Percentiles rank a stretch among this genome's conserved stretches.
Evolutionary conservation across 768 basidiomycete genomes (phyloP).

Genomic region (Lactifluus piperatus): DNA sequence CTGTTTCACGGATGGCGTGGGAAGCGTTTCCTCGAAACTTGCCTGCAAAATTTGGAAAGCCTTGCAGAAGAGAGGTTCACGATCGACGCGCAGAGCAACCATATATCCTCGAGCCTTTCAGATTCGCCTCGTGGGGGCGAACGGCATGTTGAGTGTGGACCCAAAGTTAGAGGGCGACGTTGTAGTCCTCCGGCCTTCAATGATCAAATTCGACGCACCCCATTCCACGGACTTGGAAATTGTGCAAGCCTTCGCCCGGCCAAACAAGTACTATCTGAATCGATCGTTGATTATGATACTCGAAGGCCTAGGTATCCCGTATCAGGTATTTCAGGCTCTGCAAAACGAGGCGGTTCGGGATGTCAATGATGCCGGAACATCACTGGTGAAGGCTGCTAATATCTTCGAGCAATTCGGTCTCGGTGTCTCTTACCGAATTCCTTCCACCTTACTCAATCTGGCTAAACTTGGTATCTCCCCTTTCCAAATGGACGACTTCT

Average conservation of each 20-base stretch:
- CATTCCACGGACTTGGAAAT: constrained; percentile 47
- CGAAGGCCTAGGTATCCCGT: constrained; percentile 49
- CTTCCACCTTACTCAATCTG: constrained; percentile 43
- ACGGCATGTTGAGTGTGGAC: constrained; percentile 59
- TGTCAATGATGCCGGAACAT: constrained; percentile 35
- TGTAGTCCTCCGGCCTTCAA: constrained; percentile 47
- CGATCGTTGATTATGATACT: constrained; percentile 60
- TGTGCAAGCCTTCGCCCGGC: constrained; percentile 53
- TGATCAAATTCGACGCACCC: constrained; percentile 58
- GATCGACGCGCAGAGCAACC: constrained; percentile 27
- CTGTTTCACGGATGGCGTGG: constrained; percentile 65
- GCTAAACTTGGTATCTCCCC: constrained; percentile 38
- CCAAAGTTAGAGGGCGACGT: constrained; percentile 39
- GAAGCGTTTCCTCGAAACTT: constrained; percentile 48
- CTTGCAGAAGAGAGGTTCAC: constrained; percentile 31
- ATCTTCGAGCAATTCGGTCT: constrained; percentile 51
- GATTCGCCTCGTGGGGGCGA: constrained; percentile 54
- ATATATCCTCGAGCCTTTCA: constrained; percentile 45
- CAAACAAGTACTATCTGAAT: constrained; percentile 48
- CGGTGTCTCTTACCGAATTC: constrained; percentile 45
- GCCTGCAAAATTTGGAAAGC: constrained; percentile 41
- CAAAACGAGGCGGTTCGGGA: constrained; percentile 45
- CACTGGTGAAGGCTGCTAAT: constrained; percentile 36
- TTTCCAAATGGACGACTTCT: constrained; percentile 37
- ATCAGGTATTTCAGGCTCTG: constrained; percentile 41